Conservation (phyloP, 768 basidiomycete genomes). For the Mycena latifolia region DNA sequence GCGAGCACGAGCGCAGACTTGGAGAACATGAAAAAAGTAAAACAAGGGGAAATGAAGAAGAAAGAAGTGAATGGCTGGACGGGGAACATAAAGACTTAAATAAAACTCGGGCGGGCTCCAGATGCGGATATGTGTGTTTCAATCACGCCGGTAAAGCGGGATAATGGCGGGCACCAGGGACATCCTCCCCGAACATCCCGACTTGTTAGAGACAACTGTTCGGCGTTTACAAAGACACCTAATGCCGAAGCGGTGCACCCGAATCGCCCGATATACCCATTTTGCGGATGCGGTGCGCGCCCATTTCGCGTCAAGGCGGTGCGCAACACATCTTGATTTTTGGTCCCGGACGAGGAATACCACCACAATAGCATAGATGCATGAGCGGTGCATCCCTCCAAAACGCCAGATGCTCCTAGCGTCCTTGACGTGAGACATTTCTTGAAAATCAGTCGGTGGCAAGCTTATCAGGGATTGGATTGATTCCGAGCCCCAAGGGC, state of each 20-base stretch:
- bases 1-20: slow-evolving; percentile 15
- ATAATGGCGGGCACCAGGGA: neutral
- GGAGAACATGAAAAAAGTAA: slow-evolving; percentile 19
- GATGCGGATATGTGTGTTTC: slow-evolving; percentile 13
- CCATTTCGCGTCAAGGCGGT: no score
- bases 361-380: no score
- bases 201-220: neutral
- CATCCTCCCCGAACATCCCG: slow-evolving; percentile 6
- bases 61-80: slow-evolving; percentile 17
- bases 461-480: no score
- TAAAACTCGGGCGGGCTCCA: slow-evolving; percentile 6
- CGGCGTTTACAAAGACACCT: neutral
- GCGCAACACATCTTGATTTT: no score
- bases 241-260: neutral
- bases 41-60: slow-evolving; percentile 9
- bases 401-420: no score
- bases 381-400: no score
- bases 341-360: no score
- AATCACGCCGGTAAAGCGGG: neutral
- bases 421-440: no score
- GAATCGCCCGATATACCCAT: slow-evolving; percentile 13
- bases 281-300: neutral
- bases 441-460: no score
- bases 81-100: neutral
- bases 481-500: no score